Percentiles rank a stretch among this genome's conserved stretches.
phyloP scores from a whole-genome alignment of 371 early-diverging fungal species.

The Apophysomyces sp. region DNA sequence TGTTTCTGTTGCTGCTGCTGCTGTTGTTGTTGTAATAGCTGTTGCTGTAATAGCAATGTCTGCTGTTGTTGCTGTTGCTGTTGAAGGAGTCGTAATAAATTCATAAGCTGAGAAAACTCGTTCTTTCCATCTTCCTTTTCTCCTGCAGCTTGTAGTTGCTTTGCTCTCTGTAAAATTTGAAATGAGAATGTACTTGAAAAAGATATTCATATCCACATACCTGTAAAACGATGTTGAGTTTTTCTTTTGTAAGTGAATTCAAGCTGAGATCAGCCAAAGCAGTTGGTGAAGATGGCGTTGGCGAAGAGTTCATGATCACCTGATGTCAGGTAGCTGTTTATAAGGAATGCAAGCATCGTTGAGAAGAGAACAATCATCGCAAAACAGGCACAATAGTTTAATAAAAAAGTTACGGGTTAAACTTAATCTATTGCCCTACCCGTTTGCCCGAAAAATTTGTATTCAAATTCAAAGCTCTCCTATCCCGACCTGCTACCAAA shows the following conservation, averaged over 20 bases:
- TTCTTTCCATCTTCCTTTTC: slow-evolving; percentile 71
- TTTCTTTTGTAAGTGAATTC: slow-evolving; percentile 35
- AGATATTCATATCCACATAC: slow-evolving; percentile 9
- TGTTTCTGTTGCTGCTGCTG: slow-evolving; percentile 44
- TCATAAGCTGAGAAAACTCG: slow-evolving; percentile 69
- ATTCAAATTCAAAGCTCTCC: background rate
- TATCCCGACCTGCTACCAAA: background rate
- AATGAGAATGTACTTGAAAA: background rate
- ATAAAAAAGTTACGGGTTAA: background rate
- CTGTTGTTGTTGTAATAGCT: slow-evolving; percentile 23
- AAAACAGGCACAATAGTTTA: background rate
- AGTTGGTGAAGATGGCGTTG: slow-evolving; percentile 9
- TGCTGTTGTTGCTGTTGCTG: slow-evolving; percentile 32
- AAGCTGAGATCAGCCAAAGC: slow-evolving; percentile 19
- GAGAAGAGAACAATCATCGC: background rate
- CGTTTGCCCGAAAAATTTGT: background rate
- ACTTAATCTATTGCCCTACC: background rate
- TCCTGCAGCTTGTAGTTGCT: slow-evolving; percentile 56
- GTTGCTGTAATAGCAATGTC: slow-evolving; percentile 9
- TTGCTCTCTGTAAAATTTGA: slow-evolving; percentile 9
- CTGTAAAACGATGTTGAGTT: slow-evolving; percentile 32
- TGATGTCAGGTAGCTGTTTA: background rate
- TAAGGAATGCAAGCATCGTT: background rate
- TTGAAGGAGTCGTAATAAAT: slow-evolving; percentile 55
- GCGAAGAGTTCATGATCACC: slow-evolving; percentile 16